These are phyloP conservation scores for Arbutus unedo DNA, from an alignment of 148 eudicot genomes.

Conservation along the genomic window DNA sequence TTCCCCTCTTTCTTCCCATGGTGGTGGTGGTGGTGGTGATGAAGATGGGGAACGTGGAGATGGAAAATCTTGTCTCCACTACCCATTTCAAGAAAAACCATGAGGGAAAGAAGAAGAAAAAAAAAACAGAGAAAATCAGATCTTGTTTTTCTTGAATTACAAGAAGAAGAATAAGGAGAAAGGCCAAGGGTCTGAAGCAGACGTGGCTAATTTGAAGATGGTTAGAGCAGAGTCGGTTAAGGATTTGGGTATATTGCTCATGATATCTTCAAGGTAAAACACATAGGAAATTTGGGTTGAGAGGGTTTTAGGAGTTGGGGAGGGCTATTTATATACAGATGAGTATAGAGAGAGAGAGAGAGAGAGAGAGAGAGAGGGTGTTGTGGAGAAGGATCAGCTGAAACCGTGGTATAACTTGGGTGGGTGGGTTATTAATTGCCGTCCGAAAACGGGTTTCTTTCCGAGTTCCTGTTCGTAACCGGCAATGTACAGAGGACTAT, in stretches of 20 bases:
- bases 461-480: neutral
- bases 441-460: neutral
- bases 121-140: neutral
- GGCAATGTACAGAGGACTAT: neutral
- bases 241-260: slow-evolving; percentile 88
- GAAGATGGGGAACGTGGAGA: slow-evolving; percentile 32
- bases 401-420: slow-evolving; percentile 10
- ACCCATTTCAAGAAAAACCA: slow-evolving; percentile 30
- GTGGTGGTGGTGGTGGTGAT: slow-evolving; percentile 34
- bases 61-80: slow-evolving; percentile 45
- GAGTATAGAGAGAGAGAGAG: neutral
- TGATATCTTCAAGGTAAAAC: slow-evolving; percentile 18
- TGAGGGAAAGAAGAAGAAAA: neutral
- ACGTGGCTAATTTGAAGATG: slow-evolving; percentile 63
- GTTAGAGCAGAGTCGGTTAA: slow-evolving; percentile 62
- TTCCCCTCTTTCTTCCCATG: slow-evolving; percentile 26
- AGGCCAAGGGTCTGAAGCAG: slow-evolving; percentile 83
- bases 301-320: neutral
- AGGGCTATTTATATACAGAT: neutral
- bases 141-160: slow-evolving; percentile 23
- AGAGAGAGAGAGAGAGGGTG: neutral
- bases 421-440: neutral
- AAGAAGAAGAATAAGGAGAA: neutral
- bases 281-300: slow-evolving; percentile 2
- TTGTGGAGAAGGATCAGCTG: slow-evolving; percentile 5